Evolutionary conservation across 345 rosid species (phyloP).

Genomic region (Jatropha curcas): DNA sequence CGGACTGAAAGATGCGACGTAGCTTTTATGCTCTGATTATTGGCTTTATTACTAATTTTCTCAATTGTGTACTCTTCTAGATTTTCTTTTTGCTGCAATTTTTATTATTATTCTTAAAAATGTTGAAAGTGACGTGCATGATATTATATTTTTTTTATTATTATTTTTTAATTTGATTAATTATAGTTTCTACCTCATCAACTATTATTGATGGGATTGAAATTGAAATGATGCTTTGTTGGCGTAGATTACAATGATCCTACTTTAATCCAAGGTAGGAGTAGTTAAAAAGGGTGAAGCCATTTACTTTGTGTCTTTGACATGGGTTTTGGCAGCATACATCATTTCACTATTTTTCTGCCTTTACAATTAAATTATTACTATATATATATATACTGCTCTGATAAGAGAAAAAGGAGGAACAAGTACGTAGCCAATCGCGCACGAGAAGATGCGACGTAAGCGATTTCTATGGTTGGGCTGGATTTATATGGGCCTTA

Average conservation of each 20-base stretch:
- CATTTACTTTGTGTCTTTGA: not conserved
- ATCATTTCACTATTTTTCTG: no score
- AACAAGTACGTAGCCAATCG: no score
- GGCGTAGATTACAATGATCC: constrained; percentile 12
- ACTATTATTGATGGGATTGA: not conserved
- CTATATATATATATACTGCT: no score
- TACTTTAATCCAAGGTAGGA: not conserved
- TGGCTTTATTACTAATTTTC: not conserved
- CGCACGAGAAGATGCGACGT: no score
- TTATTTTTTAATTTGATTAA: not conserved
- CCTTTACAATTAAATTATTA: no score
- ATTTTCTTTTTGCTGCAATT: not conserved
- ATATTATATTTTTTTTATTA: no score
- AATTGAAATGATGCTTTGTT: not conserved
- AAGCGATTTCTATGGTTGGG: no score
- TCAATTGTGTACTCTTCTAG: not conserved
- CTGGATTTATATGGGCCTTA: no score
- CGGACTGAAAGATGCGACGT: constrained; percentile 12
- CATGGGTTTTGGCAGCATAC: no score
- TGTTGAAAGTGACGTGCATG: constrained; percentile 8
- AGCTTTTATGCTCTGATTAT: not conserved
- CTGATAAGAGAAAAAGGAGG: no score
- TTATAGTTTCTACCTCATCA: no score
- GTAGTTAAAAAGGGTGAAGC: not conserved
- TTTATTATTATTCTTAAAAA: not conserved